Evolutionary conservation across 2,329 filamentous ascomycete species (phyloP).

Genomic region (Parascedosporium putredinis): DNA sequence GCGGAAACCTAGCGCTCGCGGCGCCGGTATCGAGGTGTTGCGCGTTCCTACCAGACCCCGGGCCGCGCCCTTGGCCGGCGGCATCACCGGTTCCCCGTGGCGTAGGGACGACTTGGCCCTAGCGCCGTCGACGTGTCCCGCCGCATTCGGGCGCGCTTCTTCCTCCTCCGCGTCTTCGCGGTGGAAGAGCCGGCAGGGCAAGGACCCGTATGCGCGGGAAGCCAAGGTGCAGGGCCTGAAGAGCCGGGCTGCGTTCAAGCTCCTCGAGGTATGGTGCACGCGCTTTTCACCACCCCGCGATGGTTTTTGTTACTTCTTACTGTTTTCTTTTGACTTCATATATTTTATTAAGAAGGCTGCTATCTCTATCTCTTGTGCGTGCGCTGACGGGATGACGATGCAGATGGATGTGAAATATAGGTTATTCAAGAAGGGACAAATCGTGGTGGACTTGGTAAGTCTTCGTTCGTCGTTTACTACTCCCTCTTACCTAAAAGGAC

Average conservation of each 20-base stretch:
- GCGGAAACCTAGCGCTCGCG: no score
- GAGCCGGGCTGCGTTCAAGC: conserved; percentile 86
- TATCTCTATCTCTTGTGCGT: not conserved
- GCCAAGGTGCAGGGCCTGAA: conserved; percentile 74
- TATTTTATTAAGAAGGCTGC: no score
- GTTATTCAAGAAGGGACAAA: conserved; percentile 71
- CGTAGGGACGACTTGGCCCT: no score
- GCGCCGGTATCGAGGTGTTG: no score
- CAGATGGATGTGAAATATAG: conserved; percentile 75
- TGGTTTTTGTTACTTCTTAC: no score
- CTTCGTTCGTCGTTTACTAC: not conserved
- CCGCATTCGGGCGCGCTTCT: no score
- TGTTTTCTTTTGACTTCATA: no score
- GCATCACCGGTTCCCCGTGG: no score
- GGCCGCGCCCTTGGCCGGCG: no score
- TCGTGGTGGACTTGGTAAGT: conserved; percentile 76
- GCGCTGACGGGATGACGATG: not conserved
- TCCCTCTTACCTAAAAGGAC: no score
- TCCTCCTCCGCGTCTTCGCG: conserved; percentile 52
- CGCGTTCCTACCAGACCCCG: no score
- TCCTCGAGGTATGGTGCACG: conserved; percentile 69
- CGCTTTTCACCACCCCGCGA: no score
- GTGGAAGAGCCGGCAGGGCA: conserved; percentile 74
- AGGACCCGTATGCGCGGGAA: conserved; percentile 61
- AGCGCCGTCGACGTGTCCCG: not conserved